phyloP scores from a whole-genome alignment of 1,139 yeast species.

The Debaryomyces robertsiae region DNA sequence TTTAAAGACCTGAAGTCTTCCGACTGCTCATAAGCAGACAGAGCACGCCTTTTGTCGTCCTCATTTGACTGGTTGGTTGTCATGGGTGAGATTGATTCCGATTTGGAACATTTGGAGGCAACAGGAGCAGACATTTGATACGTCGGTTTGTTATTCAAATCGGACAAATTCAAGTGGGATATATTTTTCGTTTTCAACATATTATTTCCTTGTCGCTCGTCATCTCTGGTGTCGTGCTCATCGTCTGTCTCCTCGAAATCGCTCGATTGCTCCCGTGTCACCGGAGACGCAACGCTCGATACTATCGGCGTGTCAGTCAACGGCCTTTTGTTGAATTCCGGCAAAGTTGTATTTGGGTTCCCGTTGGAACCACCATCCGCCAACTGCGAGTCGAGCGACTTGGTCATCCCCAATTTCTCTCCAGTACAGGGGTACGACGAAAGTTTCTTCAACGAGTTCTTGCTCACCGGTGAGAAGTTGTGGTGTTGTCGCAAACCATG shows the following conservation, averaged over 20 bases:
- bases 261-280: conserved; percentile 33
- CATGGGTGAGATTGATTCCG: conserved; percentile 19
- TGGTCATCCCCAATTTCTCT: conserved; percentile 26
- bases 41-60: not conserved
- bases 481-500: conserved; percentile 10
- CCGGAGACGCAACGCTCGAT: conserved; percentile 58
- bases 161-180: conserved; percentile 45
- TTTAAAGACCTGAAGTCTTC: conserved; percentile 17
- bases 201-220: conserved; percentile 13
- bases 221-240: conserved; percentile 13
- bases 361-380: conserved; percentile 11
- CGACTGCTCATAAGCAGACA: not conserved
- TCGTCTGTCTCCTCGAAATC: conserved; percentile 30
- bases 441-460: conserved; percentile 14
- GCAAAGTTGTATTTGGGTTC: conserved; percentile 32
- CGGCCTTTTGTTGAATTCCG: conserved; percentile 69
- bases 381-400: conserved; percentile 34
- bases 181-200: conserved; percentile 37
- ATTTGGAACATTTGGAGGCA: not conserved
- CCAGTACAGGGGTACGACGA: conserved; percentile 22
- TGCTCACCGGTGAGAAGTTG: conserved; percentile 5
- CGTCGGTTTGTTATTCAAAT: conserved; percentile 21
- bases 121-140: conserved; percentile 11
- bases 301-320: conserved; percentile 71
- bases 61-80: conserved; percentile 11